Evolutionary conservation across 2,329 filamentous ascomycete genomes (phyloP).

Genomic region (Neospermospora avenae): DNA sequence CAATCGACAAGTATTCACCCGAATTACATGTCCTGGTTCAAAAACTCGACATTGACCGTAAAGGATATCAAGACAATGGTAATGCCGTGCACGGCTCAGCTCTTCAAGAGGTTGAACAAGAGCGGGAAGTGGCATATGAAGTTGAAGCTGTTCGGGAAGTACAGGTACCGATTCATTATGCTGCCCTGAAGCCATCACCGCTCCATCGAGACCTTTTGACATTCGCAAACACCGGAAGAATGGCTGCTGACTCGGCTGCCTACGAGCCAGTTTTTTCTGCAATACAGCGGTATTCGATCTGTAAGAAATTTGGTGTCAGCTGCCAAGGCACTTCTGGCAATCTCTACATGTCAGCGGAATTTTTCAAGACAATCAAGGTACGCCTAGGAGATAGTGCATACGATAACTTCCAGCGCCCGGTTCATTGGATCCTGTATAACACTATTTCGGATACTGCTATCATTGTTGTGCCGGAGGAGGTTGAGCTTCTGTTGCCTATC

Average conservation of each 20-base stretch:
- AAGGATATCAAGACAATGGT: conserved; percentile 42
- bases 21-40: conserved; percentile 33
- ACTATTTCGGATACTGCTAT: conserved; percentile 45
- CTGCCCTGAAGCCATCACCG: conserved; percentile 40
- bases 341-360: conserved; percentile 46
- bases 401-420: conserved; percentile 45
- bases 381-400: conserved; percentile 33
- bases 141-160: conserved; percentile 45
- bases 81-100: conserved; percentile 46
- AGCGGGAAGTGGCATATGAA: conserved; percentile 45
- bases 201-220: conserved; percentile 45
- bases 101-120: conserved; percentile 52
- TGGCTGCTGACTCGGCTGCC: conserved; percentile 38
- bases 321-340: conserved; percentile 25
- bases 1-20: conserved; percentile 3
- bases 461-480: conserved; percentile 62
- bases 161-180: conserved; percentile 40
- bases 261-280: conserved; percentile 43
- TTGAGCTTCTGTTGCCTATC: conserved; percentile 49
- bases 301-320: conserved; percentile 35
- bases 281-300: conserved; percentile 40
- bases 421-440: conserved; percentile 62
- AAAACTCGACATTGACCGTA: conserved; percentile 37
- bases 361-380: conserved; percentile 43
- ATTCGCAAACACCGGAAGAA: conserved; percentile 45